phyloP scores from a whole-genome alignment of 306 rosid species.

The Comarum palustre region DNA sequence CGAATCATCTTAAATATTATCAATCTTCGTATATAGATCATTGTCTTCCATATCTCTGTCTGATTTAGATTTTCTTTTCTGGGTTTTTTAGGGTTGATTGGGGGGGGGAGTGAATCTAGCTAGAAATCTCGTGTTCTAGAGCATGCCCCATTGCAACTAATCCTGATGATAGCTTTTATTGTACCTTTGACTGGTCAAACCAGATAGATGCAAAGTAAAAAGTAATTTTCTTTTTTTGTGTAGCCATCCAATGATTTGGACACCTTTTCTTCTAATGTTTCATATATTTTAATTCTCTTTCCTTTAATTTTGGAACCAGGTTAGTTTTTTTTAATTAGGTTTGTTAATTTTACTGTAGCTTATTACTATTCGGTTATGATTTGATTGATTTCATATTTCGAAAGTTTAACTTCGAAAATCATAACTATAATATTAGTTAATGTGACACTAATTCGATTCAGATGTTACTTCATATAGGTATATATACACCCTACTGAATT shows the following conservation, averaged over 20 bases:
- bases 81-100: background rate
- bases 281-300: background rate
- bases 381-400: no score
- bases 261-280: background rate
- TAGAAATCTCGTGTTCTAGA: background rate
- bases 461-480: background rate
- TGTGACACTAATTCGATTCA: background rate
- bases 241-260: background rate
- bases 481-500: no score
- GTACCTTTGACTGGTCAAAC: conserved; percentile 69
- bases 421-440: no score
- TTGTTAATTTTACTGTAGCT: background rate
- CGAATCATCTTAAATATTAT: conserved; percentile 44
- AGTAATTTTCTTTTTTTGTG: background rate
- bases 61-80: background rate
- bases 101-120: conserved; percentile 2
- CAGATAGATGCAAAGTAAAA: background rate
- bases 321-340: background rate
- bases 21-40: background rate
- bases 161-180: conserved; percentile 38
- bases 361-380: no score
- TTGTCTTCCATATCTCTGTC: no score
- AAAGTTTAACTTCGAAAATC: no score
- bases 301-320: background rate
- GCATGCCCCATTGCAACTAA: conserved; percentile 45